Conservation (phyloP, 768 basidiomycete genomes). For the Clavaria fumosa region DNA sequence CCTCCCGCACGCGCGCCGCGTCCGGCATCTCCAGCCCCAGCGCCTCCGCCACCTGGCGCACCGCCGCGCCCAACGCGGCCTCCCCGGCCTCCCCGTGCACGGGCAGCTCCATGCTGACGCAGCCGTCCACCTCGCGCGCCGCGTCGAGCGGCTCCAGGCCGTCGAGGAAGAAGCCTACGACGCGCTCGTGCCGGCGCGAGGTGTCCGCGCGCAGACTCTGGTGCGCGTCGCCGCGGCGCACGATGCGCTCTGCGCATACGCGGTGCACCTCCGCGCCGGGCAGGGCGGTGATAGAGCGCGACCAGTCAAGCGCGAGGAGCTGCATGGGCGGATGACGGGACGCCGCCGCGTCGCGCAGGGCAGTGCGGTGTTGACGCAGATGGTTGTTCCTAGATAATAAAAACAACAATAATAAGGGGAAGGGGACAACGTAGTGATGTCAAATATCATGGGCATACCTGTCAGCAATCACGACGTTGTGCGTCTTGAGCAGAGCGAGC, state of each 20-base stretch:
- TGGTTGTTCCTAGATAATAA: conserved; percentile 82
- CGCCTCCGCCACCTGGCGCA: conserved; percentile 38
- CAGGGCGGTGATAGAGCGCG: conserved; percentile 29
- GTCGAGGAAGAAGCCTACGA: conserved; percentile 70
- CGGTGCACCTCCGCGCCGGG: conserved; percentile 51
- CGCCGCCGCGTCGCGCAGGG: conserved; percentile 41
- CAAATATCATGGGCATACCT: conserved; percentile 39
- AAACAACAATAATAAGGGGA: no score
- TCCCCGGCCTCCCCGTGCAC: conserved; percentile 39
- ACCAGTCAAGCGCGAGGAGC: conserved; percentile 74
- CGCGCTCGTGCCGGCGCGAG: conserved; percentile 50
- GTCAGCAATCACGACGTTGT: conserved; percentile 84
- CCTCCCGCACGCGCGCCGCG: conserved; percentile 41
- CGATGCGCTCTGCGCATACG: conserved; percentile 64
- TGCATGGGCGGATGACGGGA: conserved; percentile 39
- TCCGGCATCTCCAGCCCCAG: conserved; percentile 39
- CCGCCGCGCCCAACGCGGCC: conserved; percentile 39
- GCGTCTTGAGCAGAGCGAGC: conserved; percentile 33
- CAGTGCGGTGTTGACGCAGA: conserved; percentile 57
- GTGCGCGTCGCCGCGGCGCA: conserved; percentile 68
- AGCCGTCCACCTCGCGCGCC: conserved; percentile 49
- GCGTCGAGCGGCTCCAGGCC: conserved; percentile 43
- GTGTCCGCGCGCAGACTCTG: conserved; percentile 56
- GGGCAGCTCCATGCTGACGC: conserved; percentile 53
- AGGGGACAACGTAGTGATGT: not conserved